Evolutionary conservation across 2,329 filamentous ascomycete genomes (phyloP), one percentile per base, ranked within the genome.

Genomic region (Orbilia blumenaviensis): DNA sequence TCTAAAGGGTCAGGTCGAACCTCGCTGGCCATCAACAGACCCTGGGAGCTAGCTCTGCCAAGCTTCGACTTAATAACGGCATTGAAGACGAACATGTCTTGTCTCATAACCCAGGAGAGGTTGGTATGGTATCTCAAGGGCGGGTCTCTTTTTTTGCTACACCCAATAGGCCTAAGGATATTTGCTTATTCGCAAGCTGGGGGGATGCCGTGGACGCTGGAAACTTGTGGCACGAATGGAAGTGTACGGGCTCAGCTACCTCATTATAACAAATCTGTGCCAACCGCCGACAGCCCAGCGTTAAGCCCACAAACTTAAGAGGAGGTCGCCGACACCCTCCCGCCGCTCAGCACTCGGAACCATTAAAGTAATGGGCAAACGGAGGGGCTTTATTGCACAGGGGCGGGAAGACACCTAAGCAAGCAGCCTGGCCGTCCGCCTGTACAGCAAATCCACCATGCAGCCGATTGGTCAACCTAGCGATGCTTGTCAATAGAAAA

Each of bases 391-490:
- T 18, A 21, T 34, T 54, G 4, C 18, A 2, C 18, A 2, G 34
- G 21, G 52, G 52, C 36, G 32, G 52, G 29, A 21, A 56, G 46
- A 27, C 27, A 34, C 32, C 32, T 38, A 38, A 56, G 52, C 52
- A 18, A 32, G 38, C 52, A 38, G 18, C 32, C 12, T 56, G 52
- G 18, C 52, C 52, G 21, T 38, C 52, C 52, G 25, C 32, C 18
- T 56, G 29, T 34, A 56, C 52, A 56, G n/a, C 29, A 21, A 56
- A 38, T 38, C 10, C 32, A 56, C 10, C 18, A 38, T n/a, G 38
- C 34, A 56, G 36, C 62, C 46, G 46, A 66, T 66, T 66, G 62
- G 62, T 32, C 46, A 38, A 66, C 23, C 36, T 66, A 52, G 32
- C 34, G 46, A 56, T 52, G 34, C 46, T 21, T 54, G 29, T n/a